Base-by-base conservation (phyloP, 2,329 filamentous ascomycete genomes). In the Colletotrichum scovillei region DNA sequence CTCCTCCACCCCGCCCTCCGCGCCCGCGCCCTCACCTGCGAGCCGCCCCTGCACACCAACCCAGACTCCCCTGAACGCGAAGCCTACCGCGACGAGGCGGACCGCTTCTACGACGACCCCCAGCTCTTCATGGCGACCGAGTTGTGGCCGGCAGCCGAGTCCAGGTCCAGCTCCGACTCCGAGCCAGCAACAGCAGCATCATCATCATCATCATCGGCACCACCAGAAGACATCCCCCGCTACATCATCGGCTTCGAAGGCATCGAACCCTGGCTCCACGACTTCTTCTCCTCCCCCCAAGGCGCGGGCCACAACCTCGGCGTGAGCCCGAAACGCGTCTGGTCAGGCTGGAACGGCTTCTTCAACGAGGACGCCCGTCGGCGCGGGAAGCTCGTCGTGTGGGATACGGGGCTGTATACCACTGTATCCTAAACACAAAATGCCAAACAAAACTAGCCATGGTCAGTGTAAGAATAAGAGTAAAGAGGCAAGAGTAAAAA, bases 21-120 rank as follows among this genome's bases (percentile, higher is more conserved):
- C 71, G 95, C 95, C 4, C 95, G 95, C 87, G 96, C 95, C 0
- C 86, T 98, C 19, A 93, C 93, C 6, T 99, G 97, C 82, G 95
- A 98, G 77, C 97, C 97, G 1, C 97, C 97, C 0, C 84, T 99
- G 14, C 85, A 92, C 77, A 90, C 90, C 0, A 80, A 80, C 2
- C 87, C 95, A 0, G 86, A 88, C 30, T 86, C 89, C 0, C 81
- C 83, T 6, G 89, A 94, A 79, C 91, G 95, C 55, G 86, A 84
- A 1, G 79, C 79, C 2, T 99, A 99, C 82, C 85, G 93, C 19
- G 95, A 98, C 81, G 96, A 99, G 85, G 95, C 95, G 8, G 95
- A 98, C 80, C 88, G 92, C 57, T 99, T 99, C 85, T 98, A 98
- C 83, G 89, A 93, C 74, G 90, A 92, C 26, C 81, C 83, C 12